Evolutionary conservation across 306 rosid species (phyloP).

Genomic region (Casuarina glauca): DNA sequence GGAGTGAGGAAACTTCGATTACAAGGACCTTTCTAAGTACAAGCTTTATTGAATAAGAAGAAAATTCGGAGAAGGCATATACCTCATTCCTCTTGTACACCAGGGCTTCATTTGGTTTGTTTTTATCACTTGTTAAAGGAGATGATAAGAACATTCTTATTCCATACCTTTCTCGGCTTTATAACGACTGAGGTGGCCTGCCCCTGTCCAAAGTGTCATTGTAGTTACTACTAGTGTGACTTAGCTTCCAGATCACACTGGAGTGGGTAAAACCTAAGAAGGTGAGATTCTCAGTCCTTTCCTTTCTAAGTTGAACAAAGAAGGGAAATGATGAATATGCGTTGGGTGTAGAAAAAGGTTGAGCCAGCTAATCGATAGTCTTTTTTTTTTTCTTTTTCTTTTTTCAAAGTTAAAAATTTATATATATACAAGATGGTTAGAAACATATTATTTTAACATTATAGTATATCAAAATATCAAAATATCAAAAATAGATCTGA

Average conservation of each 20-base stretch:
- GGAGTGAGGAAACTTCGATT: constrained; percentile 23
- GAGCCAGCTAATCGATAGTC: too few species aligned
- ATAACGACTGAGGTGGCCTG: neutral
- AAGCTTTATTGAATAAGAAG: neutral
- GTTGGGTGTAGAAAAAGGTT: too few species aligned
- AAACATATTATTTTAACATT: too few species aligned
- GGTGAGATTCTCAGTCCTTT: neutral
- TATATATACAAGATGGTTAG: too few species aligned
- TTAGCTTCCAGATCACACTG: neutral
- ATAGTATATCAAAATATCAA: too few species aligned
- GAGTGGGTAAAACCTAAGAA: neutral
- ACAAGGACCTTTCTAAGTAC: neutral
- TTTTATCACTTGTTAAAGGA: neutral
- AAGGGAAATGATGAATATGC: too few species aligned
- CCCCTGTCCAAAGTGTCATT: neutral
- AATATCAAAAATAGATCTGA: too few species aligned
- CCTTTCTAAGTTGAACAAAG: neutral
- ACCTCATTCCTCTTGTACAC: neutral
- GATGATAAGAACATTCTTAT: neutral
- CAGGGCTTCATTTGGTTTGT: neutral
- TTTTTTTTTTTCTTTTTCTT: too few species aligned
- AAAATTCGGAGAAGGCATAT: neutral
- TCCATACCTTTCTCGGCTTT: neutral
- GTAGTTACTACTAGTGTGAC: neutral
- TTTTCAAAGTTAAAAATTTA: too few species aligned